Percentiles rank a stretch among this genome's conserved stretches.
phyloP scores from a whole-genome alignment of 768 basidiomycete species.

The Kwoniella shandongensis region DNA sequence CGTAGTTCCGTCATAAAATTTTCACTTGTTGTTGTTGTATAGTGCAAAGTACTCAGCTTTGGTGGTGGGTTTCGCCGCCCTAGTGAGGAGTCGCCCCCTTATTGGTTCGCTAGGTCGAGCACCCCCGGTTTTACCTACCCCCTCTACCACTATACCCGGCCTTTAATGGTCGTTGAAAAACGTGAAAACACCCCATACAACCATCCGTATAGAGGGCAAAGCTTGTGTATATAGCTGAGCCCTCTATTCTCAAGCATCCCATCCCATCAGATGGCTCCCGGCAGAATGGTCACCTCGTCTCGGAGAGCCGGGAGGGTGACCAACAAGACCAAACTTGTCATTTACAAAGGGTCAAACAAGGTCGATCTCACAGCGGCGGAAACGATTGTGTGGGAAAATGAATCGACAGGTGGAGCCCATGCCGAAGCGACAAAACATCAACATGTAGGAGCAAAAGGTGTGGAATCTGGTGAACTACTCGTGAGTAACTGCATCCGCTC shows the following conservation, averaged over 20 bases:
- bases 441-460: conserved; percentile 48
- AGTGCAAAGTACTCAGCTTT: too few relatives aligned
- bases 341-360: conserved; percentile 42
- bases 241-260: conserved; percentile 3
- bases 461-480: conserved; percentile 44
- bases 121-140: conserved; percentile 2
- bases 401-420: conserved; percentile 12
- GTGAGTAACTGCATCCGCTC: conserved; percentile 38
- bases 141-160: conserved; percentile 8
- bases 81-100: neutral
- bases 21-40: too few relatives aligned
- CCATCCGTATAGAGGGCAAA: conserved; percentile 14
- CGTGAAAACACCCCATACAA: neutral
- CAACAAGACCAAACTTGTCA: conserved; percentile 46
- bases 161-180: conserved; percentile 17
- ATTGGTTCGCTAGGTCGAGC: conserved; percentile 2
- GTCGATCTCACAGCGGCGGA: conserved; percentile 40
- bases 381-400: conserved; percentile 42
- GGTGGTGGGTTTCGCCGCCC: too few relatives aligned
- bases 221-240: conserved; percentile 12
- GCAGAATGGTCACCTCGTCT: conserved; percentile 41
- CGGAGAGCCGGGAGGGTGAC: conserved; percentile 46
- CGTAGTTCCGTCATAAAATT: too few relatives aligned
- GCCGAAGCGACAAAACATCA: conserved; percentile 39
- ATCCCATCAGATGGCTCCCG: conserved; percentile 17